phyloP scores from a whole-genome alignment of 805 yeast species.

The Suhomyces emberorum region DNA sequence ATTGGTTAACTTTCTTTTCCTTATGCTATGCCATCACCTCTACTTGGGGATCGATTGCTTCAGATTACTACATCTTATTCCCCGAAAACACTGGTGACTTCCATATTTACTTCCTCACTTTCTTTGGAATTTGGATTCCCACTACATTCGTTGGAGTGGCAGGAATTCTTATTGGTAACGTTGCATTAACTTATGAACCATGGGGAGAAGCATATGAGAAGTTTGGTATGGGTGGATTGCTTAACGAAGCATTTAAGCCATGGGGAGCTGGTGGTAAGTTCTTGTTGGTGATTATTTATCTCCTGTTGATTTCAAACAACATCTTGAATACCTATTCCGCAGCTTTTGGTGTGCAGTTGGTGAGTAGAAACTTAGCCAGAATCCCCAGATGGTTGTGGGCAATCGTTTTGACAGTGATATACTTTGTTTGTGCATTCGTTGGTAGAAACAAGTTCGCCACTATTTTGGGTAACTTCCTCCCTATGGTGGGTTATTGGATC shows the following conservation, averaged over 20 bases:
- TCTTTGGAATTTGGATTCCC: slow-evolving; percentile 55
- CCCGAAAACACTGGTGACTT: slow-evolving; percentile 65
- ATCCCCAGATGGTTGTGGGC: slow-evolving; percentile 41
- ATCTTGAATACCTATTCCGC: slow-evolving; percentile 36
- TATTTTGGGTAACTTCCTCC: slow-evolving; percentile 36
- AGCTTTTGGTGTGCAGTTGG: slow-evolving; percentile 33
- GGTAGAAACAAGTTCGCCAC: slow-evolving; percentile 33
- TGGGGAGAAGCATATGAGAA: slow-evolving; percentile 29
- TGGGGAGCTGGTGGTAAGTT: slow-evolving; percentile 38
- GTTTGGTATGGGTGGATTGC: slow-evolving; percentile 33
- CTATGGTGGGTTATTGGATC: slow-evolving; percentile 43
- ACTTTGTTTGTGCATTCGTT: slow-evolving; percentile 30
- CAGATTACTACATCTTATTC: slow-evolving; percentile 78
- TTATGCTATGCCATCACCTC: slow-evolving; percentile 74
- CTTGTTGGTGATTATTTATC: slow-evolving; percentile 26
- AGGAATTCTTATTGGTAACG: slow-evolving; percentile 28
- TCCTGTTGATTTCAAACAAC: slow-evolving; percentile 34
- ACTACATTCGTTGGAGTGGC: slow-evolving; percentile 33
- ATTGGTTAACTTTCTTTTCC: slow-evolving; percentile 68
- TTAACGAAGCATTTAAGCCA: slow-evolving; percentile 28
- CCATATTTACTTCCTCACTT: slow-evolving; percentile 57
- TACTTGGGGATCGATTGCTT: slow-evolving; percentile 86
- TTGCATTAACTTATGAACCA: slow-evolving; percentile 30
- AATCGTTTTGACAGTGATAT: slow-evolving; percentile 26
- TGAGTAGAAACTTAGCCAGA: slow-evolving; percentile 22